Evolutionary conservation across 2,329 filamentous ascomycete genomes (phyloP).

Genomic region (Pestalotiopsis sp.): DNA sequence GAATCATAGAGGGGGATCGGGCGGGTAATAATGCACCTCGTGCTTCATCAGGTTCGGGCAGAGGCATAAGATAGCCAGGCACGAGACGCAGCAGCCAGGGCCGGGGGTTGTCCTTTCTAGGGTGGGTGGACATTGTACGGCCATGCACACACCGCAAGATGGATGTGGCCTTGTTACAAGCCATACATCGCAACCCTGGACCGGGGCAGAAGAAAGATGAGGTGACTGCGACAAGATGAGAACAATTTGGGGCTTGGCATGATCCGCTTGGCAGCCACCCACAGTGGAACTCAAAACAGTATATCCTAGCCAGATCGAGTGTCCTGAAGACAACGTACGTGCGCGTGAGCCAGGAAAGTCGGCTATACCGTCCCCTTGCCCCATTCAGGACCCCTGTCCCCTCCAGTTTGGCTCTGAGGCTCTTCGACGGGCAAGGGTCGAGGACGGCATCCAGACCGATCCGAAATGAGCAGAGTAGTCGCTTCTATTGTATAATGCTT

Average conservation of each 20-base stretch:
- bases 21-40: slow-evolving; percentile 35
- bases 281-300: slow-evolving; percentile 30
- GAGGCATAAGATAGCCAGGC: slow-evolving; percentile 9
- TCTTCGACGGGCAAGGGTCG: background rate
- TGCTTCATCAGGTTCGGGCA: slow-evolving; percentile 20
- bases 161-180: slow-evolving; percentile 43
- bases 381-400: background rate
- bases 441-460: slow-evolving; percentile 8
- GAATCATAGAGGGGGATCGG: slow-evolving; percentile 31
- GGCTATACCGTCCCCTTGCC: slow-evolving; percentile 1
- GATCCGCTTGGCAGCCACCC: slow-evolving; percentile 32
- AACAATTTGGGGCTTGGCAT: slow-evolving; percentile 35
- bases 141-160: slow-evolving; percentile 27
- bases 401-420: background rate
- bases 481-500: slow-evolving; percentile 8
- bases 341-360: background rate
- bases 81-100: slow-evolving; percentile 18
- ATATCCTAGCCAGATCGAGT: slow-evolving; percentile 19
- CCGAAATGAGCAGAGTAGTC: slow-evolving; percentile 9
- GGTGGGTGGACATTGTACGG: slow-evolving; percentile 5
- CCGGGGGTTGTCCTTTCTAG: slow-evolving; percentile 29
- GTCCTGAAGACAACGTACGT: slow-evolving; percentile 17
- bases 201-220: slow-evolving; percentile 27
- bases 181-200: slow-evolving; percentile 24
- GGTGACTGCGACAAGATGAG: slow-evolving; percentile 36